These are phyloP conservation scores for Vickermania ingenoplastis DNA, from an alignment of 208 protist genomes.

Conservation along the genomic window DNA sequence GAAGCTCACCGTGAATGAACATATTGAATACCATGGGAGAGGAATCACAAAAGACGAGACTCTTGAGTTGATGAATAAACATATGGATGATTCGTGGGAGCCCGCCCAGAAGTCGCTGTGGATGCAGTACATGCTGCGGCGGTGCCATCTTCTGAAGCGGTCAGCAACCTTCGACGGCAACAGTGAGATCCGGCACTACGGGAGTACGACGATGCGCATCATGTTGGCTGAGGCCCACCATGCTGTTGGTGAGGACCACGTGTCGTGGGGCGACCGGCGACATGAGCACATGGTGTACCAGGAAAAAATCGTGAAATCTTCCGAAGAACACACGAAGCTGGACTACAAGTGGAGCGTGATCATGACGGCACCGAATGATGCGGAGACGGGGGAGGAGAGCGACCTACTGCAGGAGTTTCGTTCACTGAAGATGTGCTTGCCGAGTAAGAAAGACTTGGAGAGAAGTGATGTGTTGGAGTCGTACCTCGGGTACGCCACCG, in stretches of 20 bases:
- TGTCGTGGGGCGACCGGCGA: neutral
- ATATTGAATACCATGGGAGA: neutral
- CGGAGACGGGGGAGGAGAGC: neutral
- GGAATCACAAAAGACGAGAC: neutral
- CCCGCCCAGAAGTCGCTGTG: neutral
- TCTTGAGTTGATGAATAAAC: neutral
- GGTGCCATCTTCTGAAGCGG: neutral
- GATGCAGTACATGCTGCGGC: neutral
- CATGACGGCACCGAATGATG: neutral
- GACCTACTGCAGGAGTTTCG: neutral
- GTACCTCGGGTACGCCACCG: neutral
- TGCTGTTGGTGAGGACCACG: neutral
- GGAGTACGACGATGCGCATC: neutral
- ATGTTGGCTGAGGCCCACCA: neutral
- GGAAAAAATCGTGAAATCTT: neutral
- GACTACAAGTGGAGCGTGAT: neutral
- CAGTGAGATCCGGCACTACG: neutral
- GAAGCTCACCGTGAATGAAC: neutral
- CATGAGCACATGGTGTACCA: conserved; percentile 3
- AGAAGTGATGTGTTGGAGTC: neutral
- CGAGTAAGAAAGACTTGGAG: neutral
- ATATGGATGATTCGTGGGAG: neutral
- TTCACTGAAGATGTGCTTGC: neutral
- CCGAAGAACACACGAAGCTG: neutral
- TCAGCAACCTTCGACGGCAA: neutral